Percentiles rank a stretch among this genome's conserved stretches.
phyloP scores from a whole-genome alignment of 2,329 filamentous ascomycete genomes.

The Sporothrix luriei region DNA sequence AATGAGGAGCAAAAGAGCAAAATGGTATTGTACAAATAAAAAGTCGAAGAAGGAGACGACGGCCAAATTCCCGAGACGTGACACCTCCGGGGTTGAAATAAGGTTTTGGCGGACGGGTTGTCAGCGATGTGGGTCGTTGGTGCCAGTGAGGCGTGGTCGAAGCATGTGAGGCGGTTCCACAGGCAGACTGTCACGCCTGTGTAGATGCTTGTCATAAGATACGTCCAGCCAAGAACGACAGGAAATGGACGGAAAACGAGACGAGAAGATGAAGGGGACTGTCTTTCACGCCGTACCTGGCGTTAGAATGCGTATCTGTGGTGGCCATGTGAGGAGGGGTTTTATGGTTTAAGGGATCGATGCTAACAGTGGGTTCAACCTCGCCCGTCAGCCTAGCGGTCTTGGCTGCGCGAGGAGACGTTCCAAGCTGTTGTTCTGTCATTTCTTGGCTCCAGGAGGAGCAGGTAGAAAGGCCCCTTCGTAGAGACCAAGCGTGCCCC shows the following conservation, averaged over 20 bases:
- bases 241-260: background rate
- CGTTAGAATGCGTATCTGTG: background rate
- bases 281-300: background rate
- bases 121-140: conserved; percentile 1
- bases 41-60: background rate
- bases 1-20: background rate
- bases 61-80: background rate
- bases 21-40: background rate
- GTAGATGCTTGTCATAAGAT: background rate
- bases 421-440: background rate
- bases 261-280: background rate
- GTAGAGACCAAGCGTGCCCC: background rate
- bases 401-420: conserved; percentile 1
- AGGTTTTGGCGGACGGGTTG: background rate
- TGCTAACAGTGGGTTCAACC: conserved; percentile 2
- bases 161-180: background rate
- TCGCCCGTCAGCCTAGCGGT: background rate
- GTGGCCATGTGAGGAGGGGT: background rate
- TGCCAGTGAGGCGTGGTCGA: background rate
- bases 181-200: background rate
- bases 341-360: background rate
- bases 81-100: conserved; percentile 9
- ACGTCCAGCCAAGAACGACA: background rate
- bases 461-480: background rate
- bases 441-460: background rate